Evolutionary conservation across 768 basidiomycete genomes (phyloP), one percentile per base, ranked within the genome.

Genomic region (Naganishia vaughanmartiniae): DNA sequence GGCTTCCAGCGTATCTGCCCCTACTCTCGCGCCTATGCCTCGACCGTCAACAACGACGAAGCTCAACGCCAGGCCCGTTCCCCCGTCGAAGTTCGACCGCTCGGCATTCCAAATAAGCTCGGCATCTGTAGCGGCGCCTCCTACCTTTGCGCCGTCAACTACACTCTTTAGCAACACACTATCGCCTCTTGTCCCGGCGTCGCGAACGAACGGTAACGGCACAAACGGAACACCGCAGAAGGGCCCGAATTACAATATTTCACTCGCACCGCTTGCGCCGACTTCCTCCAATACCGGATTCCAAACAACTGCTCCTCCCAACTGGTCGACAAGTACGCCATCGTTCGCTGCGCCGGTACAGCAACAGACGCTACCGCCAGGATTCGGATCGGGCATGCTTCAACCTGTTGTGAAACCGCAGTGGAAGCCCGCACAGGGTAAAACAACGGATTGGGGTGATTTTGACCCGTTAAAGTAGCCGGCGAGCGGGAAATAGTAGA

Each of bases 401-500:
- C 36, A 45, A 33, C 36, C 57, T 1, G 76, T 79, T 51, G 75
- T 79, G 77, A 73, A 75, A 65, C 80, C 80, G 48, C 75, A 77
- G 9, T 69, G 72, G 28, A 72, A 73, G 33, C 55, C 77, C 0
- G 72, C 74, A 67, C 69, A 73, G 21, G 57, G 74, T 51, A 66
- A 65, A 63, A 74, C 72, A 12, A 54, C 65, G 15, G 76, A 78
- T 70, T 81, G 80, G 80, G 75, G 72, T 11, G 80, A 79, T 67
- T 79, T 81, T 71, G 80, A 81, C 70, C 80, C 80, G n/a, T 63
- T 81, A 21, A 77, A 74, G 34, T 81, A 72, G 53, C 14, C 57
- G 57, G 19, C 30, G 54, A 17, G 21, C 7, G 17, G 15, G 46
- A 46, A 21, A 15, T 46, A 10, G 14, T 46, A 15, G 14, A 7